phyloP scores from a whole-genome alignment of 305 asterid species.

The Plantago coronopus region DNA sequence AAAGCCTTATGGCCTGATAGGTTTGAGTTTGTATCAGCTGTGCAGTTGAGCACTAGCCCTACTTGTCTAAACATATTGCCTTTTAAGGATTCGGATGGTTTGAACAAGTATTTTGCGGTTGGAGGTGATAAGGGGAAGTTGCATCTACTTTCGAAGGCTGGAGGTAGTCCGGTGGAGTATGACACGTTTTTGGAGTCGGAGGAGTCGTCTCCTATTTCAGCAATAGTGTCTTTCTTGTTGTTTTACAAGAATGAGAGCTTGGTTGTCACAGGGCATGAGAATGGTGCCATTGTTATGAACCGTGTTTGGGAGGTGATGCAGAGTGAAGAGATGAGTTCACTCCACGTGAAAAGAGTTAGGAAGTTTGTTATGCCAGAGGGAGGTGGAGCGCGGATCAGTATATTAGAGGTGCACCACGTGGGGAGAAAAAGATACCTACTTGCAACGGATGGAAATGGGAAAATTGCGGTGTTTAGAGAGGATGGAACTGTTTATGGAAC shows the following conservation, averaged over 20 bases:
- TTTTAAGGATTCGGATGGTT: conserved; percentile 67
- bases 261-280: conserved; percentile 71
- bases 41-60: conserved; percentile 62
- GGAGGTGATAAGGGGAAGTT: conserved; percentile 76
- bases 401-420: conserved; percentile 73
- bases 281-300: conserved; percentile 64
- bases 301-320: conserved; percentile 63
- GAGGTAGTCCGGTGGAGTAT: conserved; percentile 63
- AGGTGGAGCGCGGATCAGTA: conserved; percentile 34
- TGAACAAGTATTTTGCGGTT: conserved; percentile 68
- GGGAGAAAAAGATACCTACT: conserved; percentile 74
- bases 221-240: conserved; percentile 58
- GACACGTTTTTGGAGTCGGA: conserved; percentile 29
- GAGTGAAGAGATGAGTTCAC: conserved; percentile 57
- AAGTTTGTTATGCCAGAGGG: conserved; percentile 45
- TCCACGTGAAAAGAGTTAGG: conserved; percentile 47
- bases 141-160: conserved; percentile 52
- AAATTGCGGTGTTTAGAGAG: conserved; percentile 56
- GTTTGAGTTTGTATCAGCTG: conserved; percentile 84
- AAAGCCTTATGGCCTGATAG: conserved; percentile 82
- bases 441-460: conserved; percentile 53
- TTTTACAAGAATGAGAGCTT: conserved; percentile 74
- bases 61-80: conserved; percentile 71
- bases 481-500: conserved; percentile 59
- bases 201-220: conserved; percentile 45